phyloP scores from a whole-genome alignment of 306 rosid genomes.

The Dryas octopetala region DNA sequence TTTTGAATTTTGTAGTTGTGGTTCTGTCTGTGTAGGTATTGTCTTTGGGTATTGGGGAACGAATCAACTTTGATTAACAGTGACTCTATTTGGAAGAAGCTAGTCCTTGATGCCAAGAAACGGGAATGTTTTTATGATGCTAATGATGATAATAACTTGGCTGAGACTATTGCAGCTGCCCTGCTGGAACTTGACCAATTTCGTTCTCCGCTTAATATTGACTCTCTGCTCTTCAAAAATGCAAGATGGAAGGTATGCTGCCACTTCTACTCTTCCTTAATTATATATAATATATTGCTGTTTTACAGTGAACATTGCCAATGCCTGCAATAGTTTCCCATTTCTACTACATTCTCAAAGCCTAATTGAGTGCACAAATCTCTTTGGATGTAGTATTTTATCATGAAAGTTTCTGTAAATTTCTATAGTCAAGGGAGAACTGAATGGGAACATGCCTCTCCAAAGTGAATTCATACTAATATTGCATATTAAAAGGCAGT shows the following conservation, averaged over 20 bases:
- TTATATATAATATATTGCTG: background rate
- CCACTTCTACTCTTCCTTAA: background rate
- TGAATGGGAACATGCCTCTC: background rate
- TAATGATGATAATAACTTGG: conserved; percentile 43
- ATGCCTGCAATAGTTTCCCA: background rate
- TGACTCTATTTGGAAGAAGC: conserved; percentile 38
- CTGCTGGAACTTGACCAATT: conserved; percentile 32
- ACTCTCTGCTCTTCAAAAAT: conserved; percentile 35
- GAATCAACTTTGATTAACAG: conserved; percentile 37
- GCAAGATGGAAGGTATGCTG: conserved; percentile 53
- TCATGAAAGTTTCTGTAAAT: background rate
- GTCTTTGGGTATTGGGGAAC: conserved; percentile 59
- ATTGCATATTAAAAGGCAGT: background rate
- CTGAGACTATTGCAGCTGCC: conserved; percentile 30
- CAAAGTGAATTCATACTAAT: background rate
- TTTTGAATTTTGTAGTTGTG: background rate
- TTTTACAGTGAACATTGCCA: background rate
- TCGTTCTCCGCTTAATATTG: conserved; percentile 24
- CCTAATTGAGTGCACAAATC: background rate
- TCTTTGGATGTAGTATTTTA: background rate
- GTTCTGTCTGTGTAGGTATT: conserved; percentile 29
- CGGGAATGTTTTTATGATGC: conserved; percentile 46
- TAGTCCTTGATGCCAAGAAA: conserved; percentile 43
- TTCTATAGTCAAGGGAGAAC: background rate
- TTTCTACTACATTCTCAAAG: background rate